Conservation (phyloP, 176 grass and related monocot species). For the Cymbopogon citratus region DNA sequence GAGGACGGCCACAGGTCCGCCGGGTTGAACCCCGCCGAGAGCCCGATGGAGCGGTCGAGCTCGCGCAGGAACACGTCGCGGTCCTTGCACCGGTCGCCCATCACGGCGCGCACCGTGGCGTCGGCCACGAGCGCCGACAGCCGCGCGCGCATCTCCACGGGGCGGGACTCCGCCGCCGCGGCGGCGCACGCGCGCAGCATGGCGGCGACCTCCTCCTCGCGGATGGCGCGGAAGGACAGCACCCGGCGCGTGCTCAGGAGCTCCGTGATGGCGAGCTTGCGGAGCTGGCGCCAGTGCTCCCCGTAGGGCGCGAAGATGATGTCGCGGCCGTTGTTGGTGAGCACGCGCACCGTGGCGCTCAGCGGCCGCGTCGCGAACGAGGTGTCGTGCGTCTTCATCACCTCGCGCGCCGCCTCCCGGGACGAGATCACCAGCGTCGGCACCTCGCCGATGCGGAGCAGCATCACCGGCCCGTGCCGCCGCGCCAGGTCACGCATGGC, state of each 20-base stretch:
- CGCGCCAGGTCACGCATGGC: not conserved
- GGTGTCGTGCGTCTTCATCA: slow-evolving; percentile 8
- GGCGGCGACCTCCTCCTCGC: slow-evolving; percentile 46
- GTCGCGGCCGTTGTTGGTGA: slow-evolving; percentile 32
- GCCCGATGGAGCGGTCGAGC: not conserved
- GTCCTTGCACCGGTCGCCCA: slow-evolving; percentile 53
- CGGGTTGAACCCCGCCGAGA: slow-evolving; percentile 33
- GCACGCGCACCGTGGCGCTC: slow-evolving; percentile 29
- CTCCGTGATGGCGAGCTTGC: slow-evolving; percentile 47
- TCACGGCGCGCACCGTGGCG: slow-evolving; percentile 32
- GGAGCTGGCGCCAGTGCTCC: slow-evolving; percentile 56
- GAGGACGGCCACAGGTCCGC: slow-evolving; percentile 59
- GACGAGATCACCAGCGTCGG: not conserved
- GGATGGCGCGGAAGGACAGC: slow-evolving; percentile 32
- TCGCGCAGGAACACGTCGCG: slow-evolving; percentile 34
- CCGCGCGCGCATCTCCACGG: slow-evolving; percentile 40
- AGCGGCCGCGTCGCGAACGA: slow-evolving; percentile 44
- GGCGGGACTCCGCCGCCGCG: not conserved
- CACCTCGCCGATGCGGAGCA: slow-evolving; percentile 10
- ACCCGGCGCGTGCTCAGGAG: slow-evolving; percentile 54
- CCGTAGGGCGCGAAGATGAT: slow-evolving; percentile 66
- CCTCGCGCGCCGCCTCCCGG: not conserved
- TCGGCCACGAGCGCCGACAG: slow-evolving; percentile 34
- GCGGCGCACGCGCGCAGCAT: slow-evolving; percentile 7
- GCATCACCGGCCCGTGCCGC: slow-evolving; percentile 1